Base-by-base conservation (phyloP, 2,329 filamentous ascomycete genomes). In the Diaporthe eres region DNA sequence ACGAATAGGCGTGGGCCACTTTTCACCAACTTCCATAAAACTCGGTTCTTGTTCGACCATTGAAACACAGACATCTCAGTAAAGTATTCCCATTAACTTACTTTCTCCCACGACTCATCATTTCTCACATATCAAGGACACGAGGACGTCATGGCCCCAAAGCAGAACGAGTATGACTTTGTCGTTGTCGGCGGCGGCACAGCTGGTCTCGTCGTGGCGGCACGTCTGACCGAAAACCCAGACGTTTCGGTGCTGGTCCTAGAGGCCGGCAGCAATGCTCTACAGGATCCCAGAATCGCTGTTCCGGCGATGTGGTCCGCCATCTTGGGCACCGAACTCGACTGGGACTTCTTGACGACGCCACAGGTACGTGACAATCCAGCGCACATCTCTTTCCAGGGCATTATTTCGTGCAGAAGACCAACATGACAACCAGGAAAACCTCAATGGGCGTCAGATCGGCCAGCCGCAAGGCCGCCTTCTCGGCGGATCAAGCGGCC, bases 391-490 rank as follows among this genome's bases (percentile, higher is more conserved):
- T 22, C 2, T 9, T 10, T 22, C n/a, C 8, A 2, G 5, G 3
- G 12, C 5, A 7, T 9, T 25, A 2, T 25, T 2, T 25, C 8
- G 4, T 10, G 10, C 13, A 42, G 4, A 13, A 2, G 7, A 42
- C 31, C 31, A 25, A 55, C 13, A 25, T 6, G 2, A 8, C 2
- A 19, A 37, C 3, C n/a, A 74, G 72, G 53, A 74, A 4, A 42
- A 51, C 22, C 39, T 70, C 10, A 51, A 70, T 31, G 72, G 72
- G 5, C 53, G 60, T 13, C 71, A 34, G 6, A 57, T 74, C 28
- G 58, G 71, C 22, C 71, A 74, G 47, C 71, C 72, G 15, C 72
- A 63, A 44, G 58, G 34, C 3, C 58, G 58, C n/a, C 58, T 61
- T 5, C 58, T 61, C 3, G 58, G 57, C 0, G 34, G 58, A 15